Conservation (phyloP, 306 rosid species). For the Dalbergia cultrata region DNA sequence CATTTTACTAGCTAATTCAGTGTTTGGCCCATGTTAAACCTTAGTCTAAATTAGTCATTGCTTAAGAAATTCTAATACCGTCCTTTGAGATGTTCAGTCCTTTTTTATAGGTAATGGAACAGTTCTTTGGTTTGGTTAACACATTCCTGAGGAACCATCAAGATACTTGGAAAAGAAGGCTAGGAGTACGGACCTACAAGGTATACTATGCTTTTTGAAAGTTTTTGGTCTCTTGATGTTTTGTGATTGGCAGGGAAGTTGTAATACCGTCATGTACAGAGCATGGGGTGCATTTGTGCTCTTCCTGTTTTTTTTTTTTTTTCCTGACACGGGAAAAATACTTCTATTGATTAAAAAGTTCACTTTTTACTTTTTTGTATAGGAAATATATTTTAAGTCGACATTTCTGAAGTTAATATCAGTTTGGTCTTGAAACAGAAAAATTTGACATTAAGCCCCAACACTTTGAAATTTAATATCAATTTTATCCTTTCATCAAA, state of each 20-base stretch:
- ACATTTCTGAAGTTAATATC: too few relatives aligned
- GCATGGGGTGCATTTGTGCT: background rate
- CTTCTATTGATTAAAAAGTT: background rate
- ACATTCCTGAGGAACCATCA: slow-evolving; percentile 87
- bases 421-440: too few relatives aligned
- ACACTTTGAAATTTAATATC: too few relatives aligned
- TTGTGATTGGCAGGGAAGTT: slow-evolving; percentile 27
- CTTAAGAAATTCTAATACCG: slow-evolving; percentile 2
- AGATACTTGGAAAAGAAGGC: slow-evolving; percentile 85
- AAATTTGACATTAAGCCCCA: too few relatives aligned
- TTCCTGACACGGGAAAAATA: background rate
- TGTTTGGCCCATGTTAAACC: slow-evolving; percentile 26
- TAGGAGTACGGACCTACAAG: slow-evolving; percentile 94
- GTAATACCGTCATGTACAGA: slow-evolving; percentile 9
- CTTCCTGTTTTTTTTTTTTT: background rate
- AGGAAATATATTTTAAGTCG: too few relatives aligned
- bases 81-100: slow-evolving; percentile 33
- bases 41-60: slow-evolving; percentile 6
- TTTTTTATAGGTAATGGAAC: slow-evolving; percentile 86
- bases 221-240: slow-evolving; percentile 23
- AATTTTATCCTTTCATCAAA: too few relatives aligned
- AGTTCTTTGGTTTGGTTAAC: slow-evolving; percentile 91
- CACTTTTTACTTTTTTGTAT: background rate
- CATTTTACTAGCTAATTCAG: slow-evolving; percentile 2
- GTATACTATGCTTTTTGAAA: slow-evolving; percentile 57